Conservation (phyloP, 176 grass and related monocot species). For the Phoenix dactylifera region DNA sequence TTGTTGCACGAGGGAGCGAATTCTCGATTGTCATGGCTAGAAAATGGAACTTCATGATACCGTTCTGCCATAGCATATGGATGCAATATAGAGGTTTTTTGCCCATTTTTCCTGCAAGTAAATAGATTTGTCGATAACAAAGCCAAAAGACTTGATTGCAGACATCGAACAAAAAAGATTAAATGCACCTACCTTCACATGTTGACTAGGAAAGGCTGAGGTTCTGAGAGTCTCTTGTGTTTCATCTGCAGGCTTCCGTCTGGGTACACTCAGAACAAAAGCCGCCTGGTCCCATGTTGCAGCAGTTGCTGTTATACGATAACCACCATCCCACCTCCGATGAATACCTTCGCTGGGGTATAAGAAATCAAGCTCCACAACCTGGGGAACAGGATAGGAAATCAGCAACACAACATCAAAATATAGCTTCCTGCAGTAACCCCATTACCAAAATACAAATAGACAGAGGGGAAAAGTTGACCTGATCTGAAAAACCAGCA, state of each 20-base stretch:
- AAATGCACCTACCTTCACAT: conserved; percentile 62
- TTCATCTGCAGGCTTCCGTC: conserved; percentile 83
- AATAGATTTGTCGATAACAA: conserved; percentile 7
- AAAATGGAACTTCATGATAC: conserved; percentile 41
- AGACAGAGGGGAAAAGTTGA: conserved; percentile 21
- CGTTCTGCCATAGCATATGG: conserved; percentile 91
- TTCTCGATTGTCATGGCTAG: conserved; percentile 17
- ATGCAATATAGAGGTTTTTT: conserved; percentile 83
- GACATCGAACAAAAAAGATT: background rate
- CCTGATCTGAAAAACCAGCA: conserved; percentile 82
- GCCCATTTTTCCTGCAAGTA: conserved; percentile 80
- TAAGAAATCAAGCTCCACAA: conserved; percentile 97
- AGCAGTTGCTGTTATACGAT: conserved; percentile 73
- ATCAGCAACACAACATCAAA: background rate
- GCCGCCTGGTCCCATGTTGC: conserved; percentile 80
- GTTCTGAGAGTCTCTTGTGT: conserved; percentile 94
- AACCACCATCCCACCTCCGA: conserved; percentile 75
- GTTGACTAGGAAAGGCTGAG: conserved; percentile 90
- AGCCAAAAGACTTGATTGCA: background rate
- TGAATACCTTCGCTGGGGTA: conserved; percentile 95
- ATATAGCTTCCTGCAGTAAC: background rate
- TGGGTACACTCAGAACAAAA: conserved; percentile 77
- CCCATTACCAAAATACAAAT: background rate
- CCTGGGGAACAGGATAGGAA: conserved; percentile 30
- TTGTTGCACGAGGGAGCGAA: conserved; percentile 9